A percentile compares a stretch with the other conserved stretches of the same genome.
phyloP scores from a whole-genome alignment of 306 rosid species.

The Fragaria iinumae region DNA sequence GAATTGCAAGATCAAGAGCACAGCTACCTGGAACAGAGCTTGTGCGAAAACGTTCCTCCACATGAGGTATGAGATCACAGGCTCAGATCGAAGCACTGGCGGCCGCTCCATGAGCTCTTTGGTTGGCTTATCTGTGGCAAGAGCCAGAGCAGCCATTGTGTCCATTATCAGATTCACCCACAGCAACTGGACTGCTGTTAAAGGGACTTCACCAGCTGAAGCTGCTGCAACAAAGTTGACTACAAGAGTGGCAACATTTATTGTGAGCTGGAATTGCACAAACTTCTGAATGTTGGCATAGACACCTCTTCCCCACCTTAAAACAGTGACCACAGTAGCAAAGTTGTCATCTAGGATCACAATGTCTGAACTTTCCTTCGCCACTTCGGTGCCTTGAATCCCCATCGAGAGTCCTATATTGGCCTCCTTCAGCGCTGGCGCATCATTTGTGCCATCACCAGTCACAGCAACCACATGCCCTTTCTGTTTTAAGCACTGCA shows the following conservation, averaged over 20 bases:
- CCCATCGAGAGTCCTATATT: slow-evolving; percentile 41
- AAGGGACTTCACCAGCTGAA: slow-evolving; percentile 23
- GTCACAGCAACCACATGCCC: slow-evolving; percentile 38
- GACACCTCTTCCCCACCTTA: slow-evolving; percentile 40
- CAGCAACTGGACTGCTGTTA: slow-evolving; percentile 27
- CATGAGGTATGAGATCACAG: slow-evolving; percentile 35
- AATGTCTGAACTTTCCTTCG: slow-evolving; percentile 32
- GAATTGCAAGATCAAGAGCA: slow-evolving; percentile 28
- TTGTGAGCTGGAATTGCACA: slow-evolving; percentile 35
- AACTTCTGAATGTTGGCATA: slow-evolving; percentile 35
- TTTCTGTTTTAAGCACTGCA: slow-evolving; percentile 37
- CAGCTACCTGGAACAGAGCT: slow-evolving; percentile 25
- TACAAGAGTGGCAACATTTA: slow-evolving; percentile 29
- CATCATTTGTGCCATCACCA: slow-evolving; percentile 38
- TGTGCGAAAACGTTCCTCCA: slow-evolving; percentile 32
- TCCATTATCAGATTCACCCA: slow-evolving; percentile 36
- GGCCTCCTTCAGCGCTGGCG: slow-evolving; percentile 28
- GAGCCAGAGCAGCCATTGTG: slow-evolving; percentile 34
- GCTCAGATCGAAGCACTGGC: slow-evolving; percentile 16
- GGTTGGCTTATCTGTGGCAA: slow-evolving; percentile 32
- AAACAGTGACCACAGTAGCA: slow-evolving; percentile 24
- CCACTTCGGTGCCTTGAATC: slow-evolving; percentile 36
- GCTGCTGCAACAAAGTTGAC: slow-evolving; percentile 34
- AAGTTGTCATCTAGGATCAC: slow-evolving; percentile 36
- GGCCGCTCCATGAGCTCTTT: slow-evolving; percentile 27